Conservation (phyloP, 2,329 filamentous ascomycete species). For the Penicillium glabrum region DNA sequence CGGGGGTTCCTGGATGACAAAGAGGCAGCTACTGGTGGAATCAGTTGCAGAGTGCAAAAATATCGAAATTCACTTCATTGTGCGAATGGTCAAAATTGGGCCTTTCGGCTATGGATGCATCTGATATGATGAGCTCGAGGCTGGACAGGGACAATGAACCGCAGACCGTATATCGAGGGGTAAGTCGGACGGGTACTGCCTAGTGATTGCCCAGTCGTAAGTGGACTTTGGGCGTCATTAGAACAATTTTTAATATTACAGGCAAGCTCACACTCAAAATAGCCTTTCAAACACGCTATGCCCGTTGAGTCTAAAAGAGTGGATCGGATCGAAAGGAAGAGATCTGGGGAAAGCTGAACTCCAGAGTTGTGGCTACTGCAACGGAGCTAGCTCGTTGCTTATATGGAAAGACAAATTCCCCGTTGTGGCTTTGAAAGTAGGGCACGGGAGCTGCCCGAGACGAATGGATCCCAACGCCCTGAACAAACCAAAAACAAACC, state of each 20-base stretch:
- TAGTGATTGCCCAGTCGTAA: not conserved
- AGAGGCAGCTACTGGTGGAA: not conserved
- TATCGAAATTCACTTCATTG: not conserved
- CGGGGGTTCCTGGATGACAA: not conserved
- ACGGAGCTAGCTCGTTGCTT: slow-evolving; percentile 10
- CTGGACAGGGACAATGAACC: not conserved
- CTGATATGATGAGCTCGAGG: not conserved
- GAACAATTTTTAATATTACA: not conserved
- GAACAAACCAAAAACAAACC: not conserved
- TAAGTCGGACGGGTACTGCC: not conserved
- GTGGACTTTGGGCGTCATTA: not conserved
- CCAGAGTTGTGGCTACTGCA: slow-evolving; percentile 10
- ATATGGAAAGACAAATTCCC: slow-evolving; percentile 7
- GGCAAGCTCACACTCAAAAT: slow-evolving; percentile 4
- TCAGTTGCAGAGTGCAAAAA: not conserved
- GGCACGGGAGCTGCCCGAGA: slow-evolving; percentile 10
- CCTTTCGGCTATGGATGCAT: not conserved
- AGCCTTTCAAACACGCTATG: slow-evolving; percentile 12
- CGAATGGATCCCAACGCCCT: slow-evolving; percentile 4
- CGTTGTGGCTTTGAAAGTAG: slow-evolving; percentile 15
- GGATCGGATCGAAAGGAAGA: slow-evolving; percentile 14
- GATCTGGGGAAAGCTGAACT: slow-evolving; percentile 19
- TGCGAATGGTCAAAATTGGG: not conserved
- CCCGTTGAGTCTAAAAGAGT: slow-evolving; percentile 17
- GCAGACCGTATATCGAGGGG: not conserved